Evolutionary conservation across 768 basidiomycete species (phyloP), one percentile per base, ranked within the genome.

Genomic region (Suillus paluster): DNA sequence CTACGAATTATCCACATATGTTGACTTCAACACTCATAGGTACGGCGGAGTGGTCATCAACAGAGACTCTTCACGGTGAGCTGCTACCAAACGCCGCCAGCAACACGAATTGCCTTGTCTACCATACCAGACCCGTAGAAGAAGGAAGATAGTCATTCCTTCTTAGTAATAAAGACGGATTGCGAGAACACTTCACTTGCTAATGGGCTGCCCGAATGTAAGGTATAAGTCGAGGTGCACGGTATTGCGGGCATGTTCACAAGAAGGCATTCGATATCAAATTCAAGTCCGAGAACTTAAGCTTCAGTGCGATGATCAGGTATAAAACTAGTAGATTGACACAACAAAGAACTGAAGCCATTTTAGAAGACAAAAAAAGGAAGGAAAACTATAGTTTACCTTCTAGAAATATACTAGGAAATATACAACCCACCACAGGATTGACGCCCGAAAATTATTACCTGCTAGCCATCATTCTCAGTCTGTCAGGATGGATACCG

Each of bases 401-500:
- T 54, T 54, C 36, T 38, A 25, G 30, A n/a, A n/a, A 23, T 38
- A 36, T 54, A 54, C 52, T 21, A 36, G 15, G 21, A 55, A 55
- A 55, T 33, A 38, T 25, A 25, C 38, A 55, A 55, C 38, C 38
- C 36, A 50, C 38, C 45, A 11, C 34, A 38, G n/a, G 19, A 27
- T 45, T n/a, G 42, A 17, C 21, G 11, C 23, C 21, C n/a, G 33
- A 42, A 9, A 19, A 36, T 68, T 57, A 70, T 49, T 71, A 64
- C 45, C 75, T 67, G 56, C 72, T 70, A 57, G 74, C 82, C 88
- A 94, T 86, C 92, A 94, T 93, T 62, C 91, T 82, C 74, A 91
- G 68, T 62, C 92, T 84, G 75, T 94, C 92, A 11, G 92, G 92
- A 72, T 94, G 92, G 66, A 94, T 93, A n/a, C 82, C 83, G n/a